Percentiles rank a stretch among this genome's conserved stretches.
phyloP scores from a whole-genome alignment of 2,329 filamentous ascomycete genomes.

The Aspergillus neotritici region DNA sequence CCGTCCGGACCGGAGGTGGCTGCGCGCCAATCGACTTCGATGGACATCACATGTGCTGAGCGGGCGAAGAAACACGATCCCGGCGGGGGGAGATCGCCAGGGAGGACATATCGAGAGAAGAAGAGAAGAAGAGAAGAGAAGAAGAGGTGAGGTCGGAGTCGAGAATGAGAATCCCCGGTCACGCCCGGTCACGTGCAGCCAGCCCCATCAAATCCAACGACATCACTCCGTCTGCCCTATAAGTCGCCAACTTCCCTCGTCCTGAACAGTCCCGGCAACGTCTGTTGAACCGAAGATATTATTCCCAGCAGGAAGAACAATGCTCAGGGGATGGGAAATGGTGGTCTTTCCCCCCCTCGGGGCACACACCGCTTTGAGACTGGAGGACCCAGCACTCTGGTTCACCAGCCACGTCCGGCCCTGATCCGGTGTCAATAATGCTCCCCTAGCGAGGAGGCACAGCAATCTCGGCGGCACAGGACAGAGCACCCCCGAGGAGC shows the following conservation, averaged over 20 bases:
- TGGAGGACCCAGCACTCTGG: slow-evolving; percentile 13
- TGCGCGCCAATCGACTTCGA: slow-evolving; percentile 94
- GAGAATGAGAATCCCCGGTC: not conserved
- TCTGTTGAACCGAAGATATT: too few species aligned
- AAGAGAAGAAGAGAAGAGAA: not conserved
- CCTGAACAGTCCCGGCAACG: too few species aligned
- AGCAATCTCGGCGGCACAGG: slow-evolving; percentile 7
- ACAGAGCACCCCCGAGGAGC: slow-evolving; percentile 3
- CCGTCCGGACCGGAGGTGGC: slow-evolving; percentile 87
- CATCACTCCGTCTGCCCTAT: too few species aligned
- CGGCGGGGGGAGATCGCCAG: too few species aligned
- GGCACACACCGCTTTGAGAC: slow-evolving; percentile 11
- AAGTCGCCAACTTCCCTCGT: too few species aligned
- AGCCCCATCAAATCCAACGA: too few species aligned
- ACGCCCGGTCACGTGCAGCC: not conserved
- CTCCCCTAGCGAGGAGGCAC: slow-evolving; percentile 7
- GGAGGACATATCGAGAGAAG: not conserved
- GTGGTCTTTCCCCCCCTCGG: slow-evolving; percentile 1
- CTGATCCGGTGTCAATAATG: too few species aligned
- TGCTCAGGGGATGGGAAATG: too few species aligned
- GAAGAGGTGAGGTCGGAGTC: not conserved
- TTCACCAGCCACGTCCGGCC: slow-evolving; percentile 3
- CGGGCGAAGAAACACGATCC: not conserved
- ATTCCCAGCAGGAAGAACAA: too few species aligned
- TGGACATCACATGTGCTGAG: slow-evolving; percentile 64